Base-by-base conservation (phyloP, 78 protist genomes). In the Planoprotostelium fungivorum region DNA sequence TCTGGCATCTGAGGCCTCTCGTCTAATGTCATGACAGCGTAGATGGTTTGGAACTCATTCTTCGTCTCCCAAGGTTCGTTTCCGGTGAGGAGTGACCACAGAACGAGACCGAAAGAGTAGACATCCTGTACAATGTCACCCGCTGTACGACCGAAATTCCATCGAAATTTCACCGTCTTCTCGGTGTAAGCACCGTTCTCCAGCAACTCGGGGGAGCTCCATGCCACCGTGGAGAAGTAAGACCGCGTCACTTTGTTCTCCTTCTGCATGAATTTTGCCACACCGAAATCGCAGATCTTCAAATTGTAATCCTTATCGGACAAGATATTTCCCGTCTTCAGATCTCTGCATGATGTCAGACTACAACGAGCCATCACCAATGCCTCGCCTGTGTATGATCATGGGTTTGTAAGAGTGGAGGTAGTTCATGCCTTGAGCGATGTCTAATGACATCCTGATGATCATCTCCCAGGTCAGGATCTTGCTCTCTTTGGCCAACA, bases 401-500 rank as follows among this genome's bases (percentile, higher is more conserved):
- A 29, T 37, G 83, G 94, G 94, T 9, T 89, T 89, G 35, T 92
- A 92, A 0, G 88, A 84, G n/a, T 92, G 94, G 25, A 92, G 91
- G 85, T 92, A 92, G 83, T 92, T 92, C 94, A 92, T 92, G 16
- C 94, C 94, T 16, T 89, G 94, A 0, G 94, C 92, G 35, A 92
- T 87, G 29, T 92, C 94, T 25, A 88, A 86, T 34, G 84, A 63
- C 94, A 92, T 92, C 63, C 90, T 92, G 29, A 92, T 84, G 63
- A 90, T 92, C 23, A 51, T 87, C 34, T 84, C 85, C 89, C 89
- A 89, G 5, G 73, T 51, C 16, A 51, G 16, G 5, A 51, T 51
- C 16, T 51, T 51, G 5, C 73, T 51, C 16, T 51, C 73, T 51
- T 51, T 51, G 5, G 73, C 73, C 73, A 51, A 51, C 73, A 51